These are phyloP conservation scores for Vitis hybrid DNA, from an alignment of 177 flowering plant genomes.

Conservation along the genomic window DNA sequence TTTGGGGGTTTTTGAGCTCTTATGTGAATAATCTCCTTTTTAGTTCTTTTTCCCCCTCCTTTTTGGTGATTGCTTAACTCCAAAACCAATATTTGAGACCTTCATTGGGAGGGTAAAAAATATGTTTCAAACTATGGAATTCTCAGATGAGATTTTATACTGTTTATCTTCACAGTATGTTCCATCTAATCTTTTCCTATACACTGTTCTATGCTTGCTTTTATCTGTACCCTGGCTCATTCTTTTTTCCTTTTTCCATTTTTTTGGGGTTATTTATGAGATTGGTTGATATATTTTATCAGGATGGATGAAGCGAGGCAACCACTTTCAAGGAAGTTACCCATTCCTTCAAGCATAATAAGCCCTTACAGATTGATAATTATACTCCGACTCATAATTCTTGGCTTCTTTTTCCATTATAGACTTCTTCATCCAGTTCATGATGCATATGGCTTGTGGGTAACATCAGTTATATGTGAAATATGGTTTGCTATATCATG, in stretches of 20 bases:
- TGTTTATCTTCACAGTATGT: no score
- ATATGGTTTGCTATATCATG: conserved; percentile 94
- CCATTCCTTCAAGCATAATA: conserved; percentile 81
- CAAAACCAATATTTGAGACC: no score
- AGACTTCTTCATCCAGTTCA: conserved; percentile 79
- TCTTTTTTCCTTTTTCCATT: neutral
- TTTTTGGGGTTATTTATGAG: neutral
- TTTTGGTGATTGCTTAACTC: neutral
- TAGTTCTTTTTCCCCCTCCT: neutral
- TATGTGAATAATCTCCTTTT: no score
- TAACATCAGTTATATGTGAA: conserved; percentile 88
- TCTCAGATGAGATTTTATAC: no score
- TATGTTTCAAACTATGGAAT: no score
- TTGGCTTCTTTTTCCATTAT: conserved; percentile 82
- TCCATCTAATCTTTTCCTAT: no score
- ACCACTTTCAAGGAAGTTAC: conserved; percentile 84
- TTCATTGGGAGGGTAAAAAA: no score
- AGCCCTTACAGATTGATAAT: conserved; percentile 82
- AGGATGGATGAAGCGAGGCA: conserved; percentile 98
- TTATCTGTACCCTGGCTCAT: neutral
- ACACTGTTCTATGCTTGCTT: neutral
- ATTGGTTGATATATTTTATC: conserved; percentile 13
- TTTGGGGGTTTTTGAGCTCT: no score
- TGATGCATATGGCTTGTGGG: conserved; percentile 87
- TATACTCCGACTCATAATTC: conserved; percentile 67